Evolutionary conservation across 805 yeast genomes (phyloP).

Genomic region (Starmerella etchellsii): DNA sequence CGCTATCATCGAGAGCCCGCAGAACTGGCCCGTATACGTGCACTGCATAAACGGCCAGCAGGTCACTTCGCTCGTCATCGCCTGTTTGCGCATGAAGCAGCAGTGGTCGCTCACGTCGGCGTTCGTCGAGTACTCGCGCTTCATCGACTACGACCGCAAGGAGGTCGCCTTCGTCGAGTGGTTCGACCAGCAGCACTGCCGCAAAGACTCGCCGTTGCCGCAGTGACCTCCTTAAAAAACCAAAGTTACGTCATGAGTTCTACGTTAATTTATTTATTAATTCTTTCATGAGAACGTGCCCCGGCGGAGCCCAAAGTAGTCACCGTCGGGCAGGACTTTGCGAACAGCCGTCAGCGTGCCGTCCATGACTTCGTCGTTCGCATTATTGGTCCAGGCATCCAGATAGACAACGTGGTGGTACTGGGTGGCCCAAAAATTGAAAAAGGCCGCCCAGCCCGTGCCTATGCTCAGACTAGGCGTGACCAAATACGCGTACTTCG

Average conservation of each 20-base stretch:
- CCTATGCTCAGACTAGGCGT: constrained; percentile 39
- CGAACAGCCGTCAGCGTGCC: not conserved
- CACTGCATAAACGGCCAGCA: constrained; percentile 89
- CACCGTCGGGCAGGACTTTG: not conserved
- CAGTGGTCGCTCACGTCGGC: constrained; percentile 86
- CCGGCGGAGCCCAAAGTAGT: constrained; percentile 11
- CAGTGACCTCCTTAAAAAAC: no score
- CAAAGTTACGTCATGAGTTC: no score
- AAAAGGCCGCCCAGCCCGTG: constrained; percentile 35
- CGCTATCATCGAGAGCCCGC: constrained; percentile 43
- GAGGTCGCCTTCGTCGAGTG: constrained; percentile 74
- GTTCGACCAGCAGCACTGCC: not conserved
- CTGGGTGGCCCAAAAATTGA: constrained; percentile 34
- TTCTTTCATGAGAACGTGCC: not conserved
- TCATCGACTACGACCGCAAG: constrained; percentile 63
- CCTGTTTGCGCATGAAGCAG: constrained; percentile 69
- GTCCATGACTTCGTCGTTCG: not conserved
- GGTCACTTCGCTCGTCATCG: constrained; percentile 69
- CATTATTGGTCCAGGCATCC: constrained; percentile 40
- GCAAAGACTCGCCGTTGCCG: not conserved
- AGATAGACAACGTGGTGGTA: constrained; percentile 23
- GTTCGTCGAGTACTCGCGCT: constrained; percentile 69
- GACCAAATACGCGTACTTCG: constrained; percentile 38
- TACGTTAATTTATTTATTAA: no score
- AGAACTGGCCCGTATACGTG: constrained; percentile 57